A percentile compares a stretch with the other conserved stretches of the same genome.
These are phyloP conservation scores for Phytophthora meadii DNA, from an alignment of 352 stramenopile species.

Conservation along the genomic window DNA sequence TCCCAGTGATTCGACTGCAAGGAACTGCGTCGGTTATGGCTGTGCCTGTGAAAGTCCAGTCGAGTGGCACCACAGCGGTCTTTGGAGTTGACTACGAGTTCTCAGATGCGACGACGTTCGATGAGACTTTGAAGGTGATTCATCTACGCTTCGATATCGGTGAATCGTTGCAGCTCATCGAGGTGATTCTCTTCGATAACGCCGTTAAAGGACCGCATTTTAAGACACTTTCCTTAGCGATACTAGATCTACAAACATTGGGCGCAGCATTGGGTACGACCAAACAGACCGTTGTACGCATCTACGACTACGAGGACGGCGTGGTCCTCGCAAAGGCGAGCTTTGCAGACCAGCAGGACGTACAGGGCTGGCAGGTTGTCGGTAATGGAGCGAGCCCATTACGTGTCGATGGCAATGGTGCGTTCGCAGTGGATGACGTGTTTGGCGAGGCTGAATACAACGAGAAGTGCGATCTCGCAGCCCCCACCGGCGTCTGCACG, in stretches of 20 bases:
- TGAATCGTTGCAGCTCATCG: slow-evolving; percentile 47
- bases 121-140: slow-evolving; percentile 31
- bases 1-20: slow-evolving; percentile 64
- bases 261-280: slow-evolving; percentile 43
- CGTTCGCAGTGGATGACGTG: slow-evolving; percentile 68
- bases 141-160: slow-evolving; percentile 69
- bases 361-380: slow-evolving; percentile 58
- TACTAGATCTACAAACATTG: slow-evolving; percentile 36
- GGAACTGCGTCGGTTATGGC: slow-evolving; percentile 49
- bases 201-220: slow-evolving; percentile 54
- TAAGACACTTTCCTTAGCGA: slow-evolving; percentile 51
- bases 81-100: slow-evolving; percentile 54
- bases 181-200: slow-evolving; percentile 61
- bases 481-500: slow-evolving; percentile 54
- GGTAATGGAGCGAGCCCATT: slow-evolving; percentile 55
- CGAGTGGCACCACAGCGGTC: slow-evolving; percentile 37
- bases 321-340: slow-evolving; percentile 26
- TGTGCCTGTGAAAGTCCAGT: slow-evolving; percentile 50
- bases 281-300: slow-evolving; percentile 43
- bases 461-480: slow-evolving; percentile 65
- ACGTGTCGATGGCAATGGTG: slow-evolving; percentile 57
- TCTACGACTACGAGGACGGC: slow-evolving; percentile 74
- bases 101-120: slow-evolving; percentile 25
- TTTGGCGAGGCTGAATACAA: slow-evolving; percentile 72
- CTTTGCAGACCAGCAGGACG: slow-evolving; percentile 29